A percentile compares a stretch with the other conserved stretches of the same genome.
Evolutionary conservation across 495 filamentous ascomycete genomes (phyloP).

Genomic region (Filosporella fistucella): DNA sequence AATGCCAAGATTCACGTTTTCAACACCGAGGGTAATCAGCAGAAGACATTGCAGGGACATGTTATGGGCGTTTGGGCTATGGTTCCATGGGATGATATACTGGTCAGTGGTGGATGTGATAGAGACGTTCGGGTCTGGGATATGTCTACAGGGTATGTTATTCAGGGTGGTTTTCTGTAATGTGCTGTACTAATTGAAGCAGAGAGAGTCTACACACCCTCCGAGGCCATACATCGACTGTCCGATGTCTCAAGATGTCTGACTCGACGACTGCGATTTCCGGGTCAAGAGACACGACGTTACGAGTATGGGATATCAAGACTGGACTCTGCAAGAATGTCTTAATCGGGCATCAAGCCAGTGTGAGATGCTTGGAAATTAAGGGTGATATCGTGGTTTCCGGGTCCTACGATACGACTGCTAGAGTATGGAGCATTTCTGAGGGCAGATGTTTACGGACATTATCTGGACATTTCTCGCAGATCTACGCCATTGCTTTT

Average conservation of each 20-base stretch:
- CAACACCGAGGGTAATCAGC: slow-evolving; percentile 80
- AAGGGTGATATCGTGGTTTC: slow-evolving; percentile 94
- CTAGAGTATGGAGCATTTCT: slow-evolving; percentile 94
- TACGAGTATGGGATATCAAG: slow-evolving; percentile 90
- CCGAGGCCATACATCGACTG: slow-evolving; percentile 92
- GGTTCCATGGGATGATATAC: slow-evolving; percentile 94
- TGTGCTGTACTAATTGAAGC: slow-evolving; percentile 21
- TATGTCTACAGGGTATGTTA: slow-evolving; percentile 82
- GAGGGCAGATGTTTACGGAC: slow-evolving; percentile 88
- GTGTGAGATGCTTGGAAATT: slow-evolving; percentile 91
- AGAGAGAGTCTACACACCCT: slow-evolving; percentile 73
- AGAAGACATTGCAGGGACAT: slow-evolving; percentile 88
- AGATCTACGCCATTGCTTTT: slow-evolving; percentile 98
- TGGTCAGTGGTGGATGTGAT: slow-evolving; percentile 96
- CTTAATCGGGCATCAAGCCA: slow-evolving; percentile 94
- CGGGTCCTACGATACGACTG: slow-evolving; percentile 95
- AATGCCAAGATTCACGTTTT: slow-evolving; percentile 99
- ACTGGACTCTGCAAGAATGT: slow-evolving; percentile 85
- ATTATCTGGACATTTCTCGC: slow-evolving; percentile 93
- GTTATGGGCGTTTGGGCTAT: slow-evolving; percentile 99
- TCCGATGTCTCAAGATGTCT: slow-evolving; percentile 96
- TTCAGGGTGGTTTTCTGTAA: slow-evolving; percentile 1
- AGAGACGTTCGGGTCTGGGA: slow-evolving; percentile 97
- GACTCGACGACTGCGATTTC: slow-evolving; percentile 91
- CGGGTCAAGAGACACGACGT: slow-evolving; percentile 89